Percentiles rank a stretch among this genome's conserved stretches.
phyloP scores from a whole-genome alignment of 1,284 basidiomycete genomes.

The Blastosporella zonata region DNA sequence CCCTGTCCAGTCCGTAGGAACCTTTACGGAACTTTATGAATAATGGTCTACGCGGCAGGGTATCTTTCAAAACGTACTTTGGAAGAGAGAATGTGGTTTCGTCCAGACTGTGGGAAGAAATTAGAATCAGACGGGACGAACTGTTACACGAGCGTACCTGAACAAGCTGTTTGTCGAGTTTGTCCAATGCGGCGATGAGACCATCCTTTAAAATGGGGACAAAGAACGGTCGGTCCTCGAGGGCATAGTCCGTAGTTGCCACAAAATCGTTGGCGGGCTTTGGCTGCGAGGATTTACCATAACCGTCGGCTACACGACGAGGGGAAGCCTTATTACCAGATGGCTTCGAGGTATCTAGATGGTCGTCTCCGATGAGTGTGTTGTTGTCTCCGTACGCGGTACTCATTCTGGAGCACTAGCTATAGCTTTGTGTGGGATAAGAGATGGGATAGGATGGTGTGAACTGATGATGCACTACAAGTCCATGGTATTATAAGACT shows the following conservation, averaged over 20 bases:
- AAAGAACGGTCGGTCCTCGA: conserved; percentile 61
- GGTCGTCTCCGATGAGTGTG: conserved; percentile 33
- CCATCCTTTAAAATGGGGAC: conserved; percentile 64
- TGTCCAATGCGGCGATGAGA: conserved; percentile 59
- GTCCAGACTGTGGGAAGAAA: conserved; percentile 42
- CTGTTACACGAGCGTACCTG: conserved; percentile 33
- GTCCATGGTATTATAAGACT: neutral
- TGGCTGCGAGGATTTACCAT: conserved; percentile 17
- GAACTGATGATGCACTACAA: neutral
- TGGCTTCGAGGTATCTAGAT: conserved; percentile 10
- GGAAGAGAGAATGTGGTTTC: conserved; percentile 45
- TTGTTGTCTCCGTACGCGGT: conserved; percentile 25
- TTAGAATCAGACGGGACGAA: conserved; percentile 3
- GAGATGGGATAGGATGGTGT: neutral
- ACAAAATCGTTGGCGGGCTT: conserved; percentile 29
- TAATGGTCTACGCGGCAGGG: neutral
- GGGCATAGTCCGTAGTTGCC: conserved; percentile 35
- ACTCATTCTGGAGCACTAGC: conserved; percentile 18
- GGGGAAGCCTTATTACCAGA: conserved; percentile 4
- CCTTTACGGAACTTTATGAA: conserved; percentile 28
- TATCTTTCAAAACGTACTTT: conserved; percentile 31
- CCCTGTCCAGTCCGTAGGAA: conserved; percentile 66
- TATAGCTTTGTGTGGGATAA: neutral
- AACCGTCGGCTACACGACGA: conserved; percentile 19
- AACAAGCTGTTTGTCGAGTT: conserved; percentile 57